Evolutionary conservation across 2,329 filamentous ascomycete species (phyloP).

Genomic region (Plectosphaerella cucumerina): DNA sequence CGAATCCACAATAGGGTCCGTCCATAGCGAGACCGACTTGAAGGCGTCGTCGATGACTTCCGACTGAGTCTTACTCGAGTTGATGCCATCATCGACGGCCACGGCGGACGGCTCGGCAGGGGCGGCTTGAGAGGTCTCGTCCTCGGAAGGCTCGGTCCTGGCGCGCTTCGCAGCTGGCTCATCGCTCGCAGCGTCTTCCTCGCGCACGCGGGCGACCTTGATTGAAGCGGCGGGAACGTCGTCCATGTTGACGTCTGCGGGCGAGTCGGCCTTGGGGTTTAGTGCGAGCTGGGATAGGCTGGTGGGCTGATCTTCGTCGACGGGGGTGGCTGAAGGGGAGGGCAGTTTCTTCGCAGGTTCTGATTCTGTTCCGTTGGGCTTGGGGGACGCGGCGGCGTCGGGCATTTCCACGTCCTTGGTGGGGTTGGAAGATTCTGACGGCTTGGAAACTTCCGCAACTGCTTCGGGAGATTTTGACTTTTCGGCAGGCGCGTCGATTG

Average conservation of each 20-base stretch:
- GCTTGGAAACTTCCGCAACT: neutral
- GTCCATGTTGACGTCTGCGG: conserved; percentile 45
- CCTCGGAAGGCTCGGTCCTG: conserved; percentile 60
- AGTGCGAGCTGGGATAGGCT: conserved; percentile 34
- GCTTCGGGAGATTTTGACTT: conserved; percentile 2
- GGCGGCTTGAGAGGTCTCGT: conserved; percentile 37
- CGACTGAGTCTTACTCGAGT: conserved; percentile 14
- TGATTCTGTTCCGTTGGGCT: neutral
- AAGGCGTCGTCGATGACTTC: conserved; percentile 14
- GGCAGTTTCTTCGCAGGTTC: neutral
- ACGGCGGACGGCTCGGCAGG: conserved; percentile 31
- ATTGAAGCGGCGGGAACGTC: conserved; percentile 41
- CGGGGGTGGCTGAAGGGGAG: conserved; percentile 2
- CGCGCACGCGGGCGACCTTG: conserved; percentile 71
- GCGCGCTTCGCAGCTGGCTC: conserved; percentile 77
- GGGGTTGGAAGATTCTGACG: neutral
- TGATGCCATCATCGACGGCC: conserved; percentile 21
- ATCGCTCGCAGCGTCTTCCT: conserved; percentile 67
- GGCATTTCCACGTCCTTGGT: neutral
- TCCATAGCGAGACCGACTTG: conserved; percentile 31
- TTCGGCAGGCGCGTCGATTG: neutral
- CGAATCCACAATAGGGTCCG: conserved; percentile 20
- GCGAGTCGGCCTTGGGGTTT: conserved; percentile 15
- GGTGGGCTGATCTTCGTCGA: conserved; percentile 26
- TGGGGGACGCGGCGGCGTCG: neutral